Base-by-base conservation (phyloP, 768 basidiomycete species). In the Mrakia blollopis region DNA sequence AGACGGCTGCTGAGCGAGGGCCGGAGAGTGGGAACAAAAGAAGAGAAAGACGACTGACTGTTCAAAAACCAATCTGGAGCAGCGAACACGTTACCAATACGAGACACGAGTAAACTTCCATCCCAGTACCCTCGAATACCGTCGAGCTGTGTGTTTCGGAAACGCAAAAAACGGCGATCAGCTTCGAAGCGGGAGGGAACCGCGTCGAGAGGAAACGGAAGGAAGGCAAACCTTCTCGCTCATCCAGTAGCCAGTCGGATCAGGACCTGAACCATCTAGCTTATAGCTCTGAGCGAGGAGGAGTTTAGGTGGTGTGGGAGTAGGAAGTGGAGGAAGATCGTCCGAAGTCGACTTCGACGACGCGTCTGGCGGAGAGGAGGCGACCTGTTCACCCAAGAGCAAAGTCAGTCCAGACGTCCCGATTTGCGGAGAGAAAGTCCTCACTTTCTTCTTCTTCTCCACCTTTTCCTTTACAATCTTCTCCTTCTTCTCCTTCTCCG, bases 91-190 rank as follows among this genome's bases (percentile, higher is more conserved):
- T 35, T 68, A 25, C 65, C 65, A 8, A 68, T 39, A 39, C 65
- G 65, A 25, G 65, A 68, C 10, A 68, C 65, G 37, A 68, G 39
- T 3, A 23, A n/a, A 0, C 7, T 68, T 18, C 65, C 65, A 23
- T 68, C 65, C 65, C 65, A 68, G 65, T 68, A 68, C 8, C 65
- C 65, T 68, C 65, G 65, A 23, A 68, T 68, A 0, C 65, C 65
- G 11, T 68, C 65, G 37, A 68, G 65, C 65, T 68, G 32, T 2
- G 47, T 50, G 13, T 50, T 18, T 14, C 11, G 18, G 11, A 37
- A 65, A 65, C 32, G 25, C 14, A 35, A 35, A 2, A 37, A 14
- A 62, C 14, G 25, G 30, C 30, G 30, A n/a, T 37, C 18, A 63
- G 35, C 16, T 28, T 32, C 30, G 30, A 30, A 32, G 32, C 3